These are phyloP conservation scores for Coleophoma cylindrospora DNA, from an alignment of 2,329 filamentous ascomycete genomes.

Conservation along the genomic window DNA sequence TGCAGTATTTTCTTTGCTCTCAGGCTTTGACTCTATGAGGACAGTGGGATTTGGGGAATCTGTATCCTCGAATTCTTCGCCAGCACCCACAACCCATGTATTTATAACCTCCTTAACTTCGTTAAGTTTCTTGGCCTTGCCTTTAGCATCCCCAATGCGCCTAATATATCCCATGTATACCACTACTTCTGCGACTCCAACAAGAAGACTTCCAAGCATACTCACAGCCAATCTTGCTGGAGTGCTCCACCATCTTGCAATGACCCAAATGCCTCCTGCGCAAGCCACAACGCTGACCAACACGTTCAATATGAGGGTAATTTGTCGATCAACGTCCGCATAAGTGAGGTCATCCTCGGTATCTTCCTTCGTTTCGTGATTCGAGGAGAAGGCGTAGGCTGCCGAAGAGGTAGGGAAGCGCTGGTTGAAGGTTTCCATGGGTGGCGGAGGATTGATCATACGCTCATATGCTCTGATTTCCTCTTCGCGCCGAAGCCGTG, in stretches of 20 bases:
- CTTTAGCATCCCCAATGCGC: slow-evolving; percentile 64
- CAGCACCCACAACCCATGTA: slow-evolving; percentile 60
- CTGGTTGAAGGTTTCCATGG: slow-evolving; percentile 53
- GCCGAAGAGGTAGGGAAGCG: slow-evolving; percentile 48
- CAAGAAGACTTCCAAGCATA: slow-evolving; percentile 62
- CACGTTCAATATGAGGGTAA: slow-evolving; percentile 85
- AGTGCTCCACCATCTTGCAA: slow-evolving; percentile 69
- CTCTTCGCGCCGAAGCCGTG: slow-evolving; percentile 73
- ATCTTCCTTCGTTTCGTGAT: slow-evolving; percentile 36
- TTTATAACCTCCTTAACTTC: slow-evolving; percentile 67
- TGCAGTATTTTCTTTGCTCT: neutral
- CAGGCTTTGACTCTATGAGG: neutral
- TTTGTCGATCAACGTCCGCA: slow-evolving; percentile 72
- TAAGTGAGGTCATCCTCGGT: slow-evolving; percentile 58
- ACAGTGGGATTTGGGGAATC: neutral
- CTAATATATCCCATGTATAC: slow-evolving; percentile 74
- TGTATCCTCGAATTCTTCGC: slow-evolving; percentile 20
- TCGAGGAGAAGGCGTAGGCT: slow-evolving; percentile 50
- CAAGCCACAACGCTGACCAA: slow-evolving; percentile 80
- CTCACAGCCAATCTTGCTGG: slow-evolving; percentile 66
- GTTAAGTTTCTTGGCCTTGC: slow-evolving; percentile 50
- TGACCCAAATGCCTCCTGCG: slow-evolving; percentile 73
- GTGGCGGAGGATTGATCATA: slow-evolving; percentile 61
- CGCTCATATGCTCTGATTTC: slow-evolving; percentile 78
- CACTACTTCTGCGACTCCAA: slow-evolving; percentile 71